These are phyloP conservation scores for Scutellaria minor DNA, from an alignment of 257 asterid genomes.

Conservation along the genomic window DNA sequence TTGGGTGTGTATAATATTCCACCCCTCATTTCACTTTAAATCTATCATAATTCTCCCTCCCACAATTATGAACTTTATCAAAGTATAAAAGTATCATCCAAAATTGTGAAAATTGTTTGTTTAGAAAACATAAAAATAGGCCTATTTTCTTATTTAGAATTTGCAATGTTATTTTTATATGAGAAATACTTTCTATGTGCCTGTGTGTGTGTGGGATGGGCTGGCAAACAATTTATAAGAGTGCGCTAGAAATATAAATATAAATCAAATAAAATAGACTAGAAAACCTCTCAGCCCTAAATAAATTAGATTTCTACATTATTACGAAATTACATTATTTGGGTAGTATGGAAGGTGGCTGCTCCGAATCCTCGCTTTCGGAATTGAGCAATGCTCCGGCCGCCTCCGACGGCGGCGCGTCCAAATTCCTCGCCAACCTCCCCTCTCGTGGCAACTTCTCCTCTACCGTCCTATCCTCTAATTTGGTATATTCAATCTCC, in stretches of 20 bases:
- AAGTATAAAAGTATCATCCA: no score
- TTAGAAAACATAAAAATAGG: no score
- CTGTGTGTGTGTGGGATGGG: no score
- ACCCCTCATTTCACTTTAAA: no score
- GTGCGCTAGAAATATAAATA: not conserved
- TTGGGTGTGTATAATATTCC: no score
- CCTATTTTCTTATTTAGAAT: no score
- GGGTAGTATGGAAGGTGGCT: constrained; percentile 44
- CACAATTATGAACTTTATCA: no score
- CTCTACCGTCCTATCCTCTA: constrained; percentile 63
- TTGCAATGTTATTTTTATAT: no score
- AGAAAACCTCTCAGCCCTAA: not conserved
- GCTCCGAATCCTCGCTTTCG: constrained; percentile 45
- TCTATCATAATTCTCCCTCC: no score
- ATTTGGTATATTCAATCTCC: constrained; percentile 46
- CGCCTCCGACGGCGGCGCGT: constrained; percentile 47
- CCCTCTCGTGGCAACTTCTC: constrained; percentile 84
- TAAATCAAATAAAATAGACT: not conserved
- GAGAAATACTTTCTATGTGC: no score
- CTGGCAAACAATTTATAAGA: no score
- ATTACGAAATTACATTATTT: not conserved
- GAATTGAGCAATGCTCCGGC: constrained; percentile 36
- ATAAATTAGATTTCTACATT: not conserved
- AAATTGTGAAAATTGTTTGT: no score
- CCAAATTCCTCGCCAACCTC: constrained; percentile 57